These are phyloP conservation scores for Oemleria cerasiformis DNA, from an alignment of 306 rosid genomes.

Conservation along the genomic window DNA sequence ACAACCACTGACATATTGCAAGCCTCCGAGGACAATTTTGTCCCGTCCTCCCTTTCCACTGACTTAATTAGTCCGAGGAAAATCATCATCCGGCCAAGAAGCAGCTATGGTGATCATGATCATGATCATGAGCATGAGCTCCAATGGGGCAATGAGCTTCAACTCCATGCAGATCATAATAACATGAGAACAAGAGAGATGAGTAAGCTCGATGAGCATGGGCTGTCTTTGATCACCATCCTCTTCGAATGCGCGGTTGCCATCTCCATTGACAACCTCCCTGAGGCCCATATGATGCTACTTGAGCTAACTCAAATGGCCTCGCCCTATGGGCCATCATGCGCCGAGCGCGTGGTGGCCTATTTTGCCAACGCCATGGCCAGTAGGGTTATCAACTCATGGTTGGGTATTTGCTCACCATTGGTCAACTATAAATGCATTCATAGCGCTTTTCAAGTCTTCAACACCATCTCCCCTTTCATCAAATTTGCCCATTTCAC, in stretches of 20 bases:
- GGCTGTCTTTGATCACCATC: conserved; percentile 53
- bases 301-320: conserved; percentile 64
- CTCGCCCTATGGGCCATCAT: conserved; percentile 70
- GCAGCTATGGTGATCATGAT: conserved; percentile 23
- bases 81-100: background rate
- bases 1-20: conserved; percentile 21
- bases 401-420: conserved; percentile 60
- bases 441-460: conserved; percentile 60
- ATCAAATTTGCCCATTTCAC: conserved; percentile 83
- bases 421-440: conserved; percentile 49
- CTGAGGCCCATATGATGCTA: conserved; percentile 65
- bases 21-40: conserved; percentile 25
- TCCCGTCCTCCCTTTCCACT: conserved; percentile 18
- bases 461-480: conserved; percentile 75
- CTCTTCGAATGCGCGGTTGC: conserved; percentile 81
- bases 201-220: conserved; percentile 31
- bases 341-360: conserved; percentile 77
- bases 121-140: conserved; percentile 15
- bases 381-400: conserved; percentile 67
- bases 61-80: conserved; percentile 36
- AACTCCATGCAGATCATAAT: conserved; percentile 33
- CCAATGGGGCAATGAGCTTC: conserved; percentile 29
- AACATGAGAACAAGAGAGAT: conserved; percentile 18
- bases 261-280: conserved; percentile 69
- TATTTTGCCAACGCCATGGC: conserved; percentile 78